Evolutionary conservation across 345 rosid species (phyloP).

Genomic region (Pistacia vera): DNA sequence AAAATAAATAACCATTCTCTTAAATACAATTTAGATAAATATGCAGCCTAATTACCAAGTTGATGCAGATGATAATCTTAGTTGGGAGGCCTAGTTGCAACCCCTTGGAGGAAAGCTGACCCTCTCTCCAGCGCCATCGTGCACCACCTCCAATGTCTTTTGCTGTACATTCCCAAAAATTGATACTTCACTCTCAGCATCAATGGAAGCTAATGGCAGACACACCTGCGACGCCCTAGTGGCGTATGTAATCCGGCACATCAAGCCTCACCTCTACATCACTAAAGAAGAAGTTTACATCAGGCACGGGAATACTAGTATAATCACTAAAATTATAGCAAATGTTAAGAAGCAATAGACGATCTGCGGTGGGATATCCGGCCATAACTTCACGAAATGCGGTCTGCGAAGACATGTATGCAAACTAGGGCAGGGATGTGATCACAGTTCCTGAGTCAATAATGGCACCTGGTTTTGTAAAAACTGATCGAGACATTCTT

Average conservation of each 20-base stretch:
- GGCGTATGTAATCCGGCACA: slow-evolving; percentile 38
- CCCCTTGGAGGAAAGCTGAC: slow-evolving; percentile 69
- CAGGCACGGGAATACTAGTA: slow-evolving; percentile 41
- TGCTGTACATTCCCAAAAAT: slow-evolving; percentile 82
- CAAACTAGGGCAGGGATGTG: slow-evolving; percentile 66
- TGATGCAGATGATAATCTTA: no score
- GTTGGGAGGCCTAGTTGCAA: slow-evolving; percentile 38
- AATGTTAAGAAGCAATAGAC: slow-evolving; percentile 66
- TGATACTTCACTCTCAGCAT: slow-evolving; percentile 40
- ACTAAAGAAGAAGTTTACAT: slow-evolving; percentile 44
- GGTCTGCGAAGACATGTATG: slow-evolving; percentile 46
- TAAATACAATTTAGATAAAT: no score
- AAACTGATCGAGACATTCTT: slow-evolving; percentile 46
- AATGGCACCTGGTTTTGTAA: slow-evolving; percentile 52
- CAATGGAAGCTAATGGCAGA: slow-evolving; percentile 70
- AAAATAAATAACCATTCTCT: no score
- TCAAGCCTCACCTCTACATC: slow-evolving; percentile 47
- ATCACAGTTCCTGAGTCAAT: slow-evolving; percentile 96
- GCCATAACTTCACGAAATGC: slow-evolving; percentile 57
- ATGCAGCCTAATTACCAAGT: no score
- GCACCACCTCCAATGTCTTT: slow-evolving; percentile 63
- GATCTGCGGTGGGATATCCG: slow-evolving; percentile 48
- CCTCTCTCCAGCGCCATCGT: slow-evolving; percentile 57
- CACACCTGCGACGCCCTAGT: slow-evolving; percentile 56
- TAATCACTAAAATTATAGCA: slow-evolving; percentile 64